Base-by-base conservation (phyloP, 176 grass and related monocot genomes). In the Oryza glaberrima region DNA sequence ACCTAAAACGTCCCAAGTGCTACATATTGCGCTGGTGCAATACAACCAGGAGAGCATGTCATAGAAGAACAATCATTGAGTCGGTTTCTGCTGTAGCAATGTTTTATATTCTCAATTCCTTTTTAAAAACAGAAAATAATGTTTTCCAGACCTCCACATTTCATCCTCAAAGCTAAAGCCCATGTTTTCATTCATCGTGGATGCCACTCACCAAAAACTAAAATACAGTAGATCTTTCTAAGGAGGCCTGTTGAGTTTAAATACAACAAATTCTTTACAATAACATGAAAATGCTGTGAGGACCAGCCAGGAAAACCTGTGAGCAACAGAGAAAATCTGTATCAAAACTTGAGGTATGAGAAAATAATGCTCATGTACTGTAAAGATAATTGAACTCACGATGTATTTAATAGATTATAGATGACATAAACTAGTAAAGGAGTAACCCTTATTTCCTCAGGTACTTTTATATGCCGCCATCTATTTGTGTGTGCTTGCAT, bases 191-290 rank as follows among this genome's bases (percentile, higher is more conserved):
- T 80, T 76, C 75, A 70, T 40, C 22, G 47, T 70, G 69, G 32
- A 65, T 12, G n/a, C 61, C 76, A 23, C 80, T 75, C 74, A 87
- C 48, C 88, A 75, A 76, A 83, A 80, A 32, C 70, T 80, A 45
- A 70, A 34, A 65, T 87, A 84, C 81, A 90, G 12, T 34, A 66
- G 70, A 71, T 81, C 80, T 75, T 88, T 83, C 70, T 80, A 23
- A 1, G 43, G 30, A 65, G 85, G 70, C 63, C 75, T 71, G 22
- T 48, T 7, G 14, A 54, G 76, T 80, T 83, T 84, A 69, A 87
- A 87, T 87, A 84, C 84, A 87, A 91, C 64, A 87, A 80, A 90
- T 76, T 87, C 80, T 87, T 87, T 90, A 90, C 89, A 84, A 80
- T 80, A 80, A 87, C 75, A 84, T 41, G 81, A 76, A 87, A 68